Evolutionary conservation across 768 basidiomycete genomes (phyloP).

Genomic region (Tylopilus vinaceipallidus): DNA sequence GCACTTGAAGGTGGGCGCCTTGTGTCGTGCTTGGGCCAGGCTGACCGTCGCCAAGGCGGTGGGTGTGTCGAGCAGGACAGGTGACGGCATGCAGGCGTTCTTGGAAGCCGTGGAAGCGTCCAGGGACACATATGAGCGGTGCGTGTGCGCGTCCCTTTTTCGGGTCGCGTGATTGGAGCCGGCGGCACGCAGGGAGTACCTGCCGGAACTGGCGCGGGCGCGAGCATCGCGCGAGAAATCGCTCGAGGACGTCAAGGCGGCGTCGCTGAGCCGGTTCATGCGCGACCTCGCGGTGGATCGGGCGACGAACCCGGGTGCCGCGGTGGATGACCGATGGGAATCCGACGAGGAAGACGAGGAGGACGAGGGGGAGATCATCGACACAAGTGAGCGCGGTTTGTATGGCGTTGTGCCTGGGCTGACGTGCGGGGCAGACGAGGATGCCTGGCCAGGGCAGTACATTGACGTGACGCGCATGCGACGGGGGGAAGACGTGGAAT

Average conservation of each 20-base stretch:
- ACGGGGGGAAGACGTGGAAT: slow-evolving; percentile 57
- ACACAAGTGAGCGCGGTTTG: slow-evolving; percentile 54
- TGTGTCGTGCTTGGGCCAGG: background rate
- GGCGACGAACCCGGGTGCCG: slow-evolving; percentile 55
- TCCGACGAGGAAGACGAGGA: slow-evolving; percentile 52
- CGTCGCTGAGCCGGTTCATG: slow-evolving; percentile 76
- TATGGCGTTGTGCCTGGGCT: slow-evolving; percentile 7
- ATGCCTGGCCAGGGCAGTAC: slow-evolving; percentile 69
- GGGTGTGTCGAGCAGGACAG: slow-evolving; percentile 94
- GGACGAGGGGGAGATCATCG: slow-evolving; percentile 61
- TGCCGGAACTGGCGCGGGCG: slow-evolving; percentile 82
- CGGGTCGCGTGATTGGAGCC: slow-evolving; percentile 6
- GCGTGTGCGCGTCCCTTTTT: slow-evolving; percentile 23
- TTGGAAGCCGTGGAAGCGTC: slow-evolving; percentile 89
- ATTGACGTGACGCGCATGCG: slow-evolving; percentile 68
- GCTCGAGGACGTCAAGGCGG: slow-evolving; percentile 64
- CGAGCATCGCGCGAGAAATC: slow-evolving; percentile 61
- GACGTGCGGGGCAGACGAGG: slow-evolving; percentile 50
- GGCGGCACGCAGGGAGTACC: slow-evolving; percentile 73
- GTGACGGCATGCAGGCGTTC: slow-evolving; percentile 90
- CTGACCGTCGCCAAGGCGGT: slow-evolving; percentile 65
- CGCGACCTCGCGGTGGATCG: slow-evolving; percentile 77
- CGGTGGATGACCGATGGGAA: slow-evolving; percentile 61
- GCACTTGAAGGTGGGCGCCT: slow-evolving; percentile 71
- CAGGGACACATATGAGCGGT: slow-evolving; percentile 87